phyloP scores from a whole-genome alignment of 495 filamentous ascomycete genomes.

The Elaphomyces granulatus region DNA sequence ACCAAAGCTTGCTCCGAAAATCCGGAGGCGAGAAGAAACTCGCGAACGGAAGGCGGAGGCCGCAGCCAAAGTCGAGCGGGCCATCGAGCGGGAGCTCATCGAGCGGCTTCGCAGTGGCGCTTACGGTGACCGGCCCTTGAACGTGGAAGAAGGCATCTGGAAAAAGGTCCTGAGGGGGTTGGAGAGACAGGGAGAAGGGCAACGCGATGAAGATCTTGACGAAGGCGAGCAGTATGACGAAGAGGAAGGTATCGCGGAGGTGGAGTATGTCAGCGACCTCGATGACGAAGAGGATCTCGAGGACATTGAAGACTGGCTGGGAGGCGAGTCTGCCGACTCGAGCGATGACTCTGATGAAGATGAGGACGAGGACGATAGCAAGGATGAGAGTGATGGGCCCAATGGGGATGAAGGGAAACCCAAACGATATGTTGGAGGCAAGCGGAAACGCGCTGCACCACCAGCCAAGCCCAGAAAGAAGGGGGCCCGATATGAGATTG shows the following conservation, averaged over 20 bases:
- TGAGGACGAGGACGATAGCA: constrained; percentile 31
- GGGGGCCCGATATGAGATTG: constrained; percentile 50
- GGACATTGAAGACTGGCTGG: constrained; percentile 65
- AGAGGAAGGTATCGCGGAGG: constrained; percentile 57
- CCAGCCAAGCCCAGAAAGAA: constrained; percentile 53
- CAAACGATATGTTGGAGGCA: constrained; percentile 43
- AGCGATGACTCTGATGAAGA: constrained; percentile 37
- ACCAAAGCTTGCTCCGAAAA: constrained; percentile 83
- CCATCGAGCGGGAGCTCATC: constrained; percentile 91
- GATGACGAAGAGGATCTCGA: constrained; percentile 50
- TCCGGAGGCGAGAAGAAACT: constrained; percentile 73
- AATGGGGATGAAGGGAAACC: constrained; percentile 28
- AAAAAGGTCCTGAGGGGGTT: constrained; percentile 90
- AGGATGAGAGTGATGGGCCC: constrained; percentile 37
- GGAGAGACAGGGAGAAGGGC: constrained; percentile 72
- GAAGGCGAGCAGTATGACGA: constrained; percentile 65
- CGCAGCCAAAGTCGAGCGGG: constrained; percentile 89
- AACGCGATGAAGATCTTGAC: constrained; percentile 76
- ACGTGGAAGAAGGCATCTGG: constrained; percentile 89
- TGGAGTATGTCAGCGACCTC: constrained; percentile 74
- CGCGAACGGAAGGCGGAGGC: constrained; percentile 86
- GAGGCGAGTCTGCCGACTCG: constrained; percentile 42
- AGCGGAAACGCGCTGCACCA: constrained; percentile 51
- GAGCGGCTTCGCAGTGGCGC: constrained; percentile 83
- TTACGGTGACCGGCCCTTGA: constrained; percentile 87